These are phyloP conservation scores for Acanthamoeba sp. DNA, from an alignment of 208 protist species.

Conservation along the genomic window DNA sequence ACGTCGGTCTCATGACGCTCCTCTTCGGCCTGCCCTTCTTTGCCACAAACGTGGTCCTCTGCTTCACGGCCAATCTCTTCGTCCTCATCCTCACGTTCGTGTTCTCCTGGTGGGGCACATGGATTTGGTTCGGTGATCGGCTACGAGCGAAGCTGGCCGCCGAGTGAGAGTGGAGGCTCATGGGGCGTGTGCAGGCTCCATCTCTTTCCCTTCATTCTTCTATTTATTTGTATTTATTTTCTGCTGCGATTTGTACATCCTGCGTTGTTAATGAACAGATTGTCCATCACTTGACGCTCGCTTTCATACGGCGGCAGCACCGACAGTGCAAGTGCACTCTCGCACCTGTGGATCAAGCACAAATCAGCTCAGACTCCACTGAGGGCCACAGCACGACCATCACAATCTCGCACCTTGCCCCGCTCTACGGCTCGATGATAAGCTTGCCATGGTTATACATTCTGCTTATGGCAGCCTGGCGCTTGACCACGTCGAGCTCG, in stretches of 20 bases:
- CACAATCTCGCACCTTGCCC: too few species aligned
- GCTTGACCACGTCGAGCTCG: neutral
- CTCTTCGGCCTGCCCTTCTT: constrained; percentile 24
- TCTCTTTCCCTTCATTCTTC: too few species aligned
- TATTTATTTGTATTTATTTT: neutral
- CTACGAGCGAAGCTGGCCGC: neutral
- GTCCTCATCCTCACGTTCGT: constrained; percentile 5
- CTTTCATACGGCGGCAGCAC: neutral
- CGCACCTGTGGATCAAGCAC: too few species aligned
- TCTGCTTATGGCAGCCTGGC: neutral
- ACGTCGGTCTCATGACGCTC: constrained; percentile 11
- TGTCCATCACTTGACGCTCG: neutral
- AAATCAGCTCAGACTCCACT: too few species aligned
- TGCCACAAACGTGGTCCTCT: constrained; percentile 1
- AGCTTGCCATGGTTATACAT: constrained; percentile 1
- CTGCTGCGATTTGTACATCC: neutral
- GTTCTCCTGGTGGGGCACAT: neutral
- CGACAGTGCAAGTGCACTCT: neutral
- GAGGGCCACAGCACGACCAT: too few species aligned
- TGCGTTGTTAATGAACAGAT: constrained; percentile 1
- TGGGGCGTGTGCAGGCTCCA: neutral
- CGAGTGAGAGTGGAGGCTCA: neutral
- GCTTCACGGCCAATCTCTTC: neutral
- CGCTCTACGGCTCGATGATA: neutral
- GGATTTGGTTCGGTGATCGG: constrained; percentile 6